Percentiles rank a stretch among this genome's conserved stretches.
phyloP scores from a whole-genome alignment of 1,139 yeast genomes.

The Saccharomyces hybrid region DNA sequence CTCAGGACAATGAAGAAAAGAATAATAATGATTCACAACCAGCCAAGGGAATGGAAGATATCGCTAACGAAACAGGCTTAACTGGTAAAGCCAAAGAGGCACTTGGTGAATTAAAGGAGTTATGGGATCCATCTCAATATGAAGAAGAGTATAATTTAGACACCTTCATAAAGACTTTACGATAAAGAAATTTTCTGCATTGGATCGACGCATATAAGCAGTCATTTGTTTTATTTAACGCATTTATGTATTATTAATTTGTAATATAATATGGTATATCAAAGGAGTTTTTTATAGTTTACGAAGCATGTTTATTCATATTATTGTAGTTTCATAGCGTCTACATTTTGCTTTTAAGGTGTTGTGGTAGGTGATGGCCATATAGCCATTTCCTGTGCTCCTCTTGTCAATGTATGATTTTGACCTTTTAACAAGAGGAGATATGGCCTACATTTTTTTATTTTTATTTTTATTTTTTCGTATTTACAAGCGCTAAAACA shows the following conservation, averaged over 20 bases:
- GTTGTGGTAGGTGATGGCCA: background rate
- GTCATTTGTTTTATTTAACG: conserved; percentile 2
- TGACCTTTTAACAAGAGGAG: background rate
- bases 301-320: background rate
- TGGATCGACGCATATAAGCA: background rate
- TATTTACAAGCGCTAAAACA: no score
- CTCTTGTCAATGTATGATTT: no score
- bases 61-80: conserved; percentile 37
- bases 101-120: conserved; percentile 79
- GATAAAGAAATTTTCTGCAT: conserved; percentile 17
- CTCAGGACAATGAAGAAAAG: conserved; percentile 33
- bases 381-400: background rate
- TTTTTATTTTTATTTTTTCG: no score
- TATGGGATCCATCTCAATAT: conserved; percentile 94
- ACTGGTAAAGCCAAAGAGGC: conserved; percentile 38
- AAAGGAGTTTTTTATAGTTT: background rate
- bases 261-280: conserved; percentile 1
- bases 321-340: background rate
- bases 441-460: background rate
- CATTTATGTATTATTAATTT: conserved; percentile 1
- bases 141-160: conserved; percentile 95
- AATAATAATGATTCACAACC: conserved; percentile 21
- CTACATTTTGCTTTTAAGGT: background rate
- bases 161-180: conserved; percentile 75
- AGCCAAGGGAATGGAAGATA: conserved; percentile 30